Evolutionary conservation across 352 stramenopile genomes (phyloP), one percentile per base, ranked within the genome.

Genomic region (Blastocystis sp.): DNA sequence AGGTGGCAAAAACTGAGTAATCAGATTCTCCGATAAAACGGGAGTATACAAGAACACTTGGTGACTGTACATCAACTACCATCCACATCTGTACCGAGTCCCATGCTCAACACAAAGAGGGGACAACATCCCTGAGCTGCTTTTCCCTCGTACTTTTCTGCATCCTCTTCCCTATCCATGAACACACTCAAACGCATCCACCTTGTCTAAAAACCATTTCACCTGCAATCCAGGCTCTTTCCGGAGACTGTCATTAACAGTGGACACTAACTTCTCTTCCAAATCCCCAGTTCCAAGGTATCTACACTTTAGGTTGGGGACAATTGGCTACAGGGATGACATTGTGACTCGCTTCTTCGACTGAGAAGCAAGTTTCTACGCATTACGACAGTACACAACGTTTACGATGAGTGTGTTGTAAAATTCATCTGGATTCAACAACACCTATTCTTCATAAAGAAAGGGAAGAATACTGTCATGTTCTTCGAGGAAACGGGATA

Each of bases 1-100:
- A 38, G 91, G 90, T 4, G 90, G 90, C 4, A 93, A 85, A 29
- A 78, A 86, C 53, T 88, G 90, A 1, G 90, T 89, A 36, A 90
- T 90, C 24, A 76, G 34, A 54, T 76, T 76, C 29, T 76, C 64
- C 9, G 64, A 76, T 9, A 76, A 29, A 6, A 76, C 64, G 4
- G 64, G 64, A 16, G 64, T 76, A n/a, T 76, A 76, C 7, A 76
- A 38, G 51, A 53, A 56, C 6, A 76, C 64, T 27, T 51, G 38
- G 29, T 76, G 64, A 24, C 64, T 76, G 29, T 7, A 27, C 24
- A 24, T 61, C 7, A 56, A 27, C 18, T 16, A 54, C 9, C 51
- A 76, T 16, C 16, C 14, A 18, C 51, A 56, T 16, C 6, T 7
- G 18, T 54, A 76, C 64, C 64, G 29, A 53, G 11, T 16, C n/a